These are phyloP conservation scores for Eucommia ulmoides DNA, from an alignment of 257 asterid species.

Conservation along the genomic window DNA sequence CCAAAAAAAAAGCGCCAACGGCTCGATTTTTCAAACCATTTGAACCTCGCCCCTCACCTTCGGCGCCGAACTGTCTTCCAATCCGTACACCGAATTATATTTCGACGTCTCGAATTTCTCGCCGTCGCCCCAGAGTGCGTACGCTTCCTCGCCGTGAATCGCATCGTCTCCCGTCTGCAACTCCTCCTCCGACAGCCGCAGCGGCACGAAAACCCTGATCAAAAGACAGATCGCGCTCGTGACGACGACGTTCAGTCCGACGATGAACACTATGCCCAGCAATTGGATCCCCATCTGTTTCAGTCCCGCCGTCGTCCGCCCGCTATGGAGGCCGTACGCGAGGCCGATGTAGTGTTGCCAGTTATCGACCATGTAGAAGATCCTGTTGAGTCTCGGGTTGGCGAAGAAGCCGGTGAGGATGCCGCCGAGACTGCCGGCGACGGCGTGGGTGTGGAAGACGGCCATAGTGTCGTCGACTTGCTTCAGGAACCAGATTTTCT, in stretches of 20 bases:
- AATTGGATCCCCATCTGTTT: constrained; percentile 52
- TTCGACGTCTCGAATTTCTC: constrained; percentile 41
- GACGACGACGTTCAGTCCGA: constrained; percentile 23
- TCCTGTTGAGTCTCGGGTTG: constrained; percentile 37
- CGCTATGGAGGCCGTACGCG: constrained; percentile 38
- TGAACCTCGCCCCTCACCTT: too few species aligned
- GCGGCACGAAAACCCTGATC: constrained; percentile 36
- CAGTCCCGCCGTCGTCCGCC: constrained; percentile 27
- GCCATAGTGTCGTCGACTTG: constrained; percentile 73
- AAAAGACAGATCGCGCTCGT: constrained; percentile 55
- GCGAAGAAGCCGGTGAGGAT: constrained; percentile 61
- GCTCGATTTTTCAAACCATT: too few species aligned
- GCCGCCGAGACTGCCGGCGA: constrained; percentile 75
- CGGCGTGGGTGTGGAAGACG: constrained; percentile 75
- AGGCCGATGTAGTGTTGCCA: constrained; percentile 41
- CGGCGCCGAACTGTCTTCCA: too few species aligned
- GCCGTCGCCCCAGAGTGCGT: constrained; percentile 78
- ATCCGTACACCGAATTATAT: constrained; percentile 25
- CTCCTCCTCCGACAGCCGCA: constrained; percentile 42
- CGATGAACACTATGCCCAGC: constrained; percentile 37
- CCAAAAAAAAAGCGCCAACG: too few species aligned
- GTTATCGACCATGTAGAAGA: constrained; percentile 22
- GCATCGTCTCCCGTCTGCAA: constrained; percentile 50
- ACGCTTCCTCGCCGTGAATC: constrained; percentile 74
- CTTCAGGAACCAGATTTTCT: constrained; percentile 37